phyloP scores from a whole-genome alignment of 345 rosid genomes.

The Anastatica hierochuntica region DNA sequence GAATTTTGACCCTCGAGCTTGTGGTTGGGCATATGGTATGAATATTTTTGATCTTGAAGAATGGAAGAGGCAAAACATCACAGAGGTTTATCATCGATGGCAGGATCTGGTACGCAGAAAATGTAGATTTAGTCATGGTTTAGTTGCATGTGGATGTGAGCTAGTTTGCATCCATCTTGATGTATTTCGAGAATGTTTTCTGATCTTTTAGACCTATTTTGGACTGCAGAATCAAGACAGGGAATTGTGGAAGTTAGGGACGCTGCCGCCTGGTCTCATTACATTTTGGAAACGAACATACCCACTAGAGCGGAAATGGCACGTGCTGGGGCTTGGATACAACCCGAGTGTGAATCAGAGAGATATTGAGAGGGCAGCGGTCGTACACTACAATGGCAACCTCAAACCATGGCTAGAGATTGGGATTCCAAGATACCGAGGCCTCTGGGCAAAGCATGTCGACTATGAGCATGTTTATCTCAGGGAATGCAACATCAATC shows the following conservation, averaged over 20 bases:
- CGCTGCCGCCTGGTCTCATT: conserved; percentile 79
- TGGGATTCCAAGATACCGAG: conserved; percentile 49
- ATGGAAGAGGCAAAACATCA: conserved; percentile 88
- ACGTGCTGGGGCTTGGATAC: conserved; percentile 78
- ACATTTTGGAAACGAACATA: conserved; percentile 65
- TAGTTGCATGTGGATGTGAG: conserved; percentile 6
- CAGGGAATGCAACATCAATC: conserved; percentile 63
- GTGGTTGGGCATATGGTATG: conserved; percentile 99
- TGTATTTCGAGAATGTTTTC: not conserved
- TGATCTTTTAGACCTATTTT: not conserved
- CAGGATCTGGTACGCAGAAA: conserved; percentile 66
- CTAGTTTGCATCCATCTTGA: conserved; percentile 4
- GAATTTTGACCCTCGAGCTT: conserved; percentile 84
- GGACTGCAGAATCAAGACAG: conserved; percentile 58
- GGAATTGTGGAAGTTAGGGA: conserved; percentile 72
- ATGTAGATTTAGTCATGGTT: not conserved
- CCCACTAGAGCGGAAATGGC: conserved; percentile 56
- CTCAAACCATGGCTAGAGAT: conserved; percentile 88
- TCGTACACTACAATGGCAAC: conserved; percentile 75
- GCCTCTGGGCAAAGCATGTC: conserved; percentile 46
- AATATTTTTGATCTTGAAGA: conserved; percentile 78
- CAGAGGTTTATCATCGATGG: conserved; percentile 84
- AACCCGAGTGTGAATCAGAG: conserved; percentile 58
- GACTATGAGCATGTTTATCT: conserved; percentile 44
- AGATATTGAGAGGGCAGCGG: conserved; percentile 69